phyloP scores from a whole-genome alignment of 768 basidiomycete species.

The Lactarius vividus region DNA sequence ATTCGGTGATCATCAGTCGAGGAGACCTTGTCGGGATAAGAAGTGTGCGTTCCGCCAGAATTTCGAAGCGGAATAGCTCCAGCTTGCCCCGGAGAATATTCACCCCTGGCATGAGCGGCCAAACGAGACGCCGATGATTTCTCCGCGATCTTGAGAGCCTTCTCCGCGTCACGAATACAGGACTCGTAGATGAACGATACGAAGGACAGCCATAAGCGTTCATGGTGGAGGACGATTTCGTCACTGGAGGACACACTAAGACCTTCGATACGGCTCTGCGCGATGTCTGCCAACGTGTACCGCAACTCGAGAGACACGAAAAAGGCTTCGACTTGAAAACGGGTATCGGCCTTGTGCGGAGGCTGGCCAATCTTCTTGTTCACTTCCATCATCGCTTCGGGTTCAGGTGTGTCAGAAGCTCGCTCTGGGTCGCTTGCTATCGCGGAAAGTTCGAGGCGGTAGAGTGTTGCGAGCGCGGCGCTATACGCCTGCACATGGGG shows the following conservation, averaged over 20 bases:
- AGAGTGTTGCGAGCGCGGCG: conserved; percentile 36
- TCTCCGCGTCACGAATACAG: conserved; percentile 31
- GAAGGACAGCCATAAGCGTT: conserved; percentile 28
- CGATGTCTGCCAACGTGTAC: conserved; percentile 34
- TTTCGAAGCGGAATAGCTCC: conserved; percentile 32
- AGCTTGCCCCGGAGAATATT: conserved; percentile 32
- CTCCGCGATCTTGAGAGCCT: conserved; percentile 30
- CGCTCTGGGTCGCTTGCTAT: conserved; percentile 27
- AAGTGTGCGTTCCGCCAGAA: conserved; percentile 19
- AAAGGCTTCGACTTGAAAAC: conserved; percentile 38
- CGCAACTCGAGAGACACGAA: conserved; percentile 38
- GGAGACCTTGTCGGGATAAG: conserved; percentile 3
- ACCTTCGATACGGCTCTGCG: conserved; percentile 30
- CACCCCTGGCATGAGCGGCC: conserved; percentile 29
- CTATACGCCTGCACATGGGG: conserved; percentile 38
- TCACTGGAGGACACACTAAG: conserved; percentile 17
- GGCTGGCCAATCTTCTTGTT: conserved; percentile 36
- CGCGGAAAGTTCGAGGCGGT: conserved; percentile 32
- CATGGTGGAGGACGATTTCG: conserved; percentile 17
- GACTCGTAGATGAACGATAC: conserved; percentile 31
- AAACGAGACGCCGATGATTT: conserved; percentile 34
- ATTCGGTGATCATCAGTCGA: neutral
- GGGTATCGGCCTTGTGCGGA: conserved; percentile 36
- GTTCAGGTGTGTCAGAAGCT: conserved; percentile 31
- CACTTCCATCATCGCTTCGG: conserved; percentile 33